phyloP scores from a whole-genome alignment of 2,329 filamentous ascomycete species.

The Pseudocercospora fijiensis region DNA sequence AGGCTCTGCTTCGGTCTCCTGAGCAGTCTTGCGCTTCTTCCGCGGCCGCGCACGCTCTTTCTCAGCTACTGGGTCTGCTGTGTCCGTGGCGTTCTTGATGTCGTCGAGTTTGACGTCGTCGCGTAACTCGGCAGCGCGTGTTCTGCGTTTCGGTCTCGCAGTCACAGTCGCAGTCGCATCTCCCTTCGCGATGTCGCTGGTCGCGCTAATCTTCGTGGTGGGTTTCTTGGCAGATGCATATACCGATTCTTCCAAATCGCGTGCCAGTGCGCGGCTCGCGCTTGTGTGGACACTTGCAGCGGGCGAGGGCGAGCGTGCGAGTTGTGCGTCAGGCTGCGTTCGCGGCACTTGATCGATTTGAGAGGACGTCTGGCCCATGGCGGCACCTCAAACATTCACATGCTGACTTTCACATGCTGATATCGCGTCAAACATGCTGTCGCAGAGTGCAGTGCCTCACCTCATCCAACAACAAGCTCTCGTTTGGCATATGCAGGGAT shows the following conservation, averaged over 20 bases:
- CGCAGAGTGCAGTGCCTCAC: neutral
- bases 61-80: neutral
- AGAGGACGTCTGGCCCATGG: conserved; percentile 20
- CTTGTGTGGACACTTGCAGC: conserved; percentile 11
- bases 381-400: neutral
- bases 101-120: conserved; percentile 4
- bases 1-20: neutral
- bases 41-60: neutral
- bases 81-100: neutral
- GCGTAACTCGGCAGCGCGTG: neutral
- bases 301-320: conserved; percentile 9
- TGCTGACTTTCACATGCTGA: neutral
- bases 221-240: conserved; percentile 5
- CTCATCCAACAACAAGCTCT: neutral
- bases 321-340: conserved; percentile 7
- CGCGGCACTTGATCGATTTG: conserved; percentile 16
- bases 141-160: neutral
- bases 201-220: conserved; percentile 9
- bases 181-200: neutral
- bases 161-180: neutral
- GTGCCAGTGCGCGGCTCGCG: conserved; percentile 14
- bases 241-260: conserved; percentile 14
- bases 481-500: neutral
- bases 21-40: conserved; percentile 5
- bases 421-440: neutral